These are phyloP conservation scores for Magnusiomyces sp. DNA, from an alignment of 1,139 yeast species.

Conservation along the genomic window DNA sequence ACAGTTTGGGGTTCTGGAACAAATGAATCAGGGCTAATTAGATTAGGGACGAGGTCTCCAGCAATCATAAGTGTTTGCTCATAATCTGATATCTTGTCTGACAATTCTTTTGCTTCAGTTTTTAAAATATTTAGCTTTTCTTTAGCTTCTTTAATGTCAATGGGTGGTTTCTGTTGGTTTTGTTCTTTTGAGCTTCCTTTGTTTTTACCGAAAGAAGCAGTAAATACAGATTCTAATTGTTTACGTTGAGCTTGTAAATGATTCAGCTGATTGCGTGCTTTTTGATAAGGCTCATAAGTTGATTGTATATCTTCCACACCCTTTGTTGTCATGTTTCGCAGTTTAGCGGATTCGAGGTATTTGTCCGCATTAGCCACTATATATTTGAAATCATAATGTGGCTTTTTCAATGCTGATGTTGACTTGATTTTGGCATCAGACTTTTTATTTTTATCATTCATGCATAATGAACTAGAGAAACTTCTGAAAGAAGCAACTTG, in stretches of 20 bases:
- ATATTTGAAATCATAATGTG: slow-evolving; percentile 43
- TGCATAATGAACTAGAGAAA: background rate
- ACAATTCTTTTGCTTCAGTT: slow-evolving; percentile 22
- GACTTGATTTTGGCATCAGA: slow-evolving; percentile 13
- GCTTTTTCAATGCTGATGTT: slow-evolving; percentile 24
- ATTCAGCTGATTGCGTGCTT: slow-evolving; percentile 8
- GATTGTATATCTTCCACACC: slow-evolving; percentile 10
- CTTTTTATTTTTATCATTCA: background rate
- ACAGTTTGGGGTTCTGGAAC: slow-evolving; percentile 39
- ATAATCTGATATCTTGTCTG: slow-evolving; percentile 31
- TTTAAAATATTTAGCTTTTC: slow-evolving; percentile 13
- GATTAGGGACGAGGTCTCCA: slow-evolving; percentile 48
- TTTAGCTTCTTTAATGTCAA: background rate
- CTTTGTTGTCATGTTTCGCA: slow-evolving; percentile 9
- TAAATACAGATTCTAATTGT: slow-evolving; percentile 2
- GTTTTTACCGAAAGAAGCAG: background rate
- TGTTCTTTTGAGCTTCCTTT: slow-evolving; percentile 1
- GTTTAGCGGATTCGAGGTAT: slow-evolving; percentile 9
- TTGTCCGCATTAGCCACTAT: slow-evolving; percentile 10
- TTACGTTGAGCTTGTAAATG: slow-evolving; percentile 11
- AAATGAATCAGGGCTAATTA: slow-evolving; percentile 39
- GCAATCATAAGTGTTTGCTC: slow-evolving; percentile 24
- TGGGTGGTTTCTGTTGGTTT: background rate
- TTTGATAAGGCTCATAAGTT: slow-evolving; percentile 6
- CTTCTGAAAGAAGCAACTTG: background rate